A percentile compares a stretch with the other conserved stretches of the same genome.
phyloP scores from a whole-genome alignment of 345 rosid genomes.

The Pelargonium nanum region DNA sequence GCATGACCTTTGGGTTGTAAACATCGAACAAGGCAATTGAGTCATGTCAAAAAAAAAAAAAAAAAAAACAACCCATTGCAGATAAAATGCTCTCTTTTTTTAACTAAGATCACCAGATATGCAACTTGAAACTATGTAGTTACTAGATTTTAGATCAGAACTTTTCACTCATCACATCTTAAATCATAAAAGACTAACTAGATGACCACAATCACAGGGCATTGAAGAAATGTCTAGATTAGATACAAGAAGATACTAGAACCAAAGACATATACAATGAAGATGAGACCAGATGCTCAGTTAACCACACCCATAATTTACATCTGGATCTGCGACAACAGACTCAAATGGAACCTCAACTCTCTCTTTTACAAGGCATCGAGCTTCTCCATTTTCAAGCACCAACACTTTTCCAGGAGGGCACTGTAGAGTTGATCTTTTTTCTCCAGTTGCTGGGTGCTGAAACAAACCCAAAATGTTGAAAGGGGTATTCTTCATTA shows the following conservation, averaged over 20 bases:
- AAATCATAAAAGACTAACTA: background rate
- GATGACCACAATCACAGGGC: no score
- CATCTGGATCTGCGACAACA: conserved; percentile 43
- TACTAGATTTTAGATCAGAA: background rate
- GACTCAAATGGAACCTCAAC: conserved; percentile 74
- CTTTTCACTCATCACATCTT: background rate
- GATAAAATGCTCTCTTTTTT: no score
- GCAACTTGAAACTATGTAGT: no score
- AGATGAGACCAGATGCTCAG: conserved; percentile 4
- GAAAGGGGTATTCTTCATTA: conserved; percentile 21
- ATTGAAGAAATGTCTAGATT: background rate
- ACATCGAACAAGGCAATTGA: no score
- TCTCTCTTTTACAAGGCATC: conserved; percentile 87
- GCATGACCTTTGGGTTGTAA: no score
- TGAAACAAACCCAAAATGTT: conserved; percentile 32
- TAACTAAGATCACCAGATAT: no score
- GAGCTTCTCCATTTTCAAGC: conserved; percentile 55
- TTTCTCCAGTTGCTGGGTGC: conserved; percentile 21
- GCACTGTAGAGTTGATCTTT: conserved; percentile 29
- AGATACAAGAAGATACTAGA: background rate
- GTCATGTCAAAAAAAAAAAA: no score
- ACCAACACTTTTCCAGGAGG: conserved; percentile 72
- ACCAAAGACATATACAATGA: conserved; percentile 18
- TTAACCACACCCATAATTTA: conserved; percentile 75
- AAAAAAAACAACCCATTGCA: background rate